phyloP scores from a whole-genome alignment of 805 yeast species.

The Blastobotrys terrestris region DNA sequence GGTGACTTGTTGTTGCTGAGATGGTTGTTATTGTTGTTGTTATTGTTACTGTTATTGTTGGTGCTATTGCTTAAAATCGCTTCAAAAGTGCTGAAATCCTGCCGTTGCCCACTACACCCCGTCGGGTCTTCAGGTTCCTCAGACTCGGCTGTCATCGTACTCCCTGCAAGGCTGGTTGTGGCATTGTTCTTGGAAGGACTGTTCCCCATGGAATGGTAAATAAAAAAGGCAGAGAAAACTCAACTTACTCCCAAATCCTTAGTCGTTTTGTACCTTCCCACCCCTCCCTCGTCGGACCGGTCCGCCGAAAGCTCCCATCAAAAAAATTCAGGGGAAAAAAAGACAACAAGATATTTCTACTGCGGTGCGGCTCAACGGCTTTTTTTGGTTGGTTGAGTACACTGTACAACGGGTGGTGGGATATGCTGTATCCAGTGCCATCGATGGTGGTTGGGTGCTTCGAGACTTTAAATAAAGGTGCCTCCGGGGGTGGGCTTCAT shows the following conservation, averaged over 20 bases:
- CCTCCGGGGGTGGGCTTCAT: too few species aligned
- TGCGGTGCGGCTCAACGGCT: too few species aligned
- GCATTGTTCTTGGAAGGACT: conserved; percentile 36
- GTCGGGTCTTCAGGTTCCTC: conserved; percentile 23
- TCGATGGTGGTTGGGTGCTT: too few species aligned
- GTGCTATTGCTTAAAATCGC: conserved; percentile 1
- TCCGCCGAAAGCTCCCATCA: too few species aligned
- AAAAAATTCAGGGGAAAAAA: too few species aligned
- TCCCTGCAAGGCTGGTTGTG: conserved; percentile 21
- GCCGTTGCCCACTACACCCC: conserved; percentile 17
- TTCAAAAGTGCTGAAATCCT: conserved; percentile 1
- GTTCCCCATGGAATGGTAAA: conserved; percentile 25
- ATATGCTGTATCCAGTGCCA: too few species aligned
- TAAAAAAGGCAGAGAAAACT: neutral
- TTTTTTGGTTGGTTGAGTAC: too few species aligned
- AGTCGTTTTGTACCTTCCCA: too few species aligned
- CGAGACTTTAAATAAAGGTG: too few species aligned
- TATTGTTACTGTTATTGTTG: neutral
- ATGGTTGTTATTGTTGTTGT: neutral
- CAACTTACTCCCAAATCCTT: neutral
- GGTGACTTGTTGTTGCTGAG: neutral
- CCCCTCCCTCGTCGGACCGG: too few species aligned
- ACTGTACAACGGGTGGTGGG: too few species aligned
- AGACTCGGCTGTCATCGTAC: conserved; percentile 26
- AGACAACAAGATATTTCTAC: too few species aligned